phyloP scores from a whole-genome alignment of 352 stramenopile species.

The Globisporangium nodosum region DNA sequence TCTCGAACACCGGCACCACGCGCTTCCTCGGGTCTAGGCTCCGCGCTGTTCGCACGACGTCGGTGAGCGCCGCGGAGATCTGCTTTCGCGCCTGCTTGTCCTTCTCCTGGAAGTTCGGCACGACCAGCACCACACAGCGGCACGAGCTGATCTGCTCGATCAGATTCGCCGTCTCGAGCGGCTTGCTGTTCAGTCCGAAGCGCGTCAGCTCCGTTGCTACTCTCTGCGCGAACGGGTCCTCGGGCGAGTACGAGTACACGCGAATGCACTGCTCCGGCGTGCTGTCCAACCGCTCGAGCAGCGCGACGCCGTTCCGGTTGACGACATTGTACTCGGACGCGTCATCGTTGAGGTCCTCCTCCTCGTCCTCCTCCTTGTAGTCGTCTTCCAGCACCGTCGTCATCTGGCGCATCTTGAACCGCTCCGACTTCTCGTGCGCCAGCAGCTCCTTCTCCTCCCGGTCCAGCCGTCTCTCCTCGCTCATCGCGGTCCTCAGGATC shows the following conservation, averaged over 20 bases:
- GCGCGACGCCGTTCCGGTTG: neutral
- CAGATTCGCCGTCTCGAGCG: constrained; percentile 10
- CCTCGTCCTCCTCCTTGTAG: constrained; percentile 10
- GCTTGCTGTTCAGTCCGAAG: constrained; percentile 9
- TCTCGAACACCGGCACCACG: constrained; percentile 53
- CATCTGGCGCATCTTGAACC: constrained; percentile 17
- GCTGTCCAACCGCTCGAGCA: neutral
- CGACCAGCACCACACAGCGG: constrained; percentile 28
- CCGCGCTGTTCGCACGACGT: constrained; percentile 30
- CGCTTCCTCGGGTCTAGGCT: constrained; percentile 19
- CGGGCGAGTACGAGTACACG: constrained; percentile 10
- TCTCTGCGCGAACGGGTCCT: constrained; percentile 9
- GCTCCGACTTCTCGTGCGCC: constrained; percentile 13
- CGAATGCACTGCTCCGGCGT: constrained; percentile 3
- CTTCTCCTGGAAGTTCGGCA: constrained; percentile 27
- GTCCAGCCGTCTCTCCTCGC: constrained; percentile 28
- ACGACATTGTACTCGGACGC: neutral
- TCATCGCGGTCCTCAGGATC: constrained; percentile 43
- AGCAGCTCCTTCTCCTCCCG: constrained; percentile 35
- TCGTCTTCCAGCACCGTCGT: constrained; percentile 15
- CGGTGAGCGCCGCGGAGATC: constrained; percentile 28
- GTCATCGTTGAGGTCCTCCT: constrained; percentile 3
- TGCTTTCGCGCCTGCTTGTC: constrained; percentile 28
- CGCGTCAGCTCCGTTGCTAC: constrained; percentile 11
- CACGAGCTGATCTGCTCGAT: constrained; percentile 9